Evolutionary conservation across 2,329 filamentous ascomycete genomes (phyloP).

Genomic region (Penicillium sp.): DNA sequence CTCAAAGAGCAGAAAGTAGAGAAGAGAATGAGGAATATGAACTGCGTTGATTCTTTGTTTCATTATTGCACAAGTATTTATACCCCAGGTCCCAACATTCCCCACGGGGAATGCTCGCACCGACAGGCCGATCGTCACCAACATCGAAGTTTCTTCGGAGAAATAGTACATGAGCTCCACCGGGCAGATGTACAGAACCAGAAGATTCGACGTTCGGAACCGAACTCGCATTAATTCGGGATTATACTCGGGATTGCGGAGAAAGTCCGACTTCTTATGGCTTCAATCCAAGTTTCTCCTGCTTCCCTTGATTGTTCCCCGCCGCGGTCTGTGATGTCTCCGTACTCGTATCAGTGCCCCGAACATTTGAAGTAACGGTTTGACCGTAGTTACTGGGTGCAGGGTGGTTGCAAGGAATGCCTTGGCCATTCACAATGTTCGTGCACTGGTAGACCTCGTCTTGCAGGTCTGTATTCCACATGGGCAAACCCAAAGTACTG

Average conservation of each 20-base stretch:
- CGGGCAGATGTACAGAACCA: not conserved
- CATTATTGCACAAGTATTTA: constrained; percentile 1
- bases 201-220: constrained; percentile 1
- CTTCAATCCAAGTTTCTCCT: constrained; percentile 1
- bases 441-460: constrained; percentile 45
- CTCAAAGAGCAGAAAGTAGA: not conserved
- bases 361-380: constrained; percentile 16
- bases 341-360: constrained; percentile 1
- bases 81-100: not conserved
- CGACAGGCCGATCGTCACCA: not conserved
- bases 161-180: constrained; percentile 7
- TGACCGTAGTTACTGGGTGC: constrained; percentile 25
- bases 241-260: constrained; percentile 1
- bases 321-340: not conserved
- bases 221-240: constrained; percentile 8
- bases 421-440: constrained; percentile 34
- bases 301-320: constrained; percentile 1
- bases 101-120: constrained; percentile 11
- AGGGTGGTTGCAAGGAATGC: constrained; percentile 27
- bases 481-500: constrained; percentile 31
- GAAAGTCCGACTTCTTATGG: not conserved
- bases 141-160: constrained; percentile 11
- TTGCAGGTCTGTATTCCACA: constrained; percentile 21
- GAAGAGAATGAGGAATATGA: not conserved
- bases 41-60: not conserved